Evolutionary conservation across 2,329 filamentous ascomycete genomes (phyloP), one percentile per base, ranked within the genome.

Genomic region (Thermoascus crustaceus): DNA sequence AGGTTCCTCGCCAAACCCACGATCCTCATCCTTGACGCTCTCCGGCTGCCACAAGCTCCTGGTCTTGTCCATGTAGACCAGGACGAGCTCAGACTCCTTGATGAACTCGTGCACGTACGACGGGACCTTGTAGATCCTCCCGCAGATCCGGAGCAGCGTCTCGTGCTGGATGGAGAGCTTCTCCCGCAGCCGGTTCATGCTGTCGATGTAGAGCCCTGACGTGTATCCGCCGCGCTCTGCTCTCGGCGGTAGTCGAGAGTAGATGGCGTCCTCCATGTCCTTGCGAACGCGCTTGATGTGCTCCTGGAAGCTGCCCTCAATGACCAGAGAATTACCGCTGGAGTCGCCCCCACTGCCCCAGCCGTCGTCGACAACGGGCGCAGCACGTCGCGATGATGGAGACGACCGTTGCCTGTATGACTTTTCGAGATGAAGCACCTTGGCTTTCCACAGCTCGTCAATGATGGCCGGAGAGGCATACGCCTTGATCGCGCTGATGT

Each of bases 351-450:
- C 14, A 17, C 26, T 17, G 26, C 3, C 6, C 5, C 26, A 16
- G 5, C 13, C 14, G 14, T 29, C 26, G 4, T 29, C 26, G 18
- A 13, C n/a, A 7, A 16, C 26, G 7, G 11, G 18, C 10, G 14
- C 26, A 17, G 16, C 26, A 17, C 13, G 16, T 13, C 8, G n/a
- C n/a, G 14, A 16, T 13, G 14, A 9, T 16, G 14, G 26, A 5
- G 26, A 13, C 3, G 26, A 29, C 9, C n/a, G 26, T 9, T 4
- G 9, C 11, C 18, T 17, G 13, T 16, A 16, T 13, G 11, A 13
- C 26, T 29, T 29, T 3, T 29, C 26, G 7, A 29, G 6, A 14
- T 13, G 26, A 4, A 29, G 6, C 10, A 53, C 48, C 8, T 42
- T 40, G 10, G 18, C 29, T 19, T 32, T 37, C 40, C 40, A 42